Conservation (phyloP, 345 rosid genomes). For the Jatropha curcas region DNA sequence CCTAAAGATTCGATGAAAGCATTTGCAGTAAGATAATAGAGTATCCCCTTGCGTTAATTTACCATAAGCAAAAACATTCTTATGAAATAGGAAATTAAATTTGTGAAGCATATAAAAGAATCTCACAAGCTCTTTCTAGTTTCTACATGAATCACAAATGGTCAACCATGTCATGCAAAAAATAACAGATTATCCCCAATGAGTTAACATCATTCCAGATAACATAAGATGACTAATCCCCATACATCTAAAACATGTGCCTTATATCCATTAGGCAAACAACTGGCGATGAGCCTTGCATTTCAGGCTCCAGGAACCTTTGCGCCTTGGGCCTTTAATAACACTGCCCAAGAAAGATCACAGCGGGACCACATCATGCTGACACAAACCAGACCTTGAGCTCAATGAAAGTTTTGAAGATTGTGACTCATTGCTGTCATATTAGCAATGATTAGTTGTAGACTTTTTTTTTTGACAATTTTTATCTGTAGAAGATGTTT, state of each 20-base stretch:
- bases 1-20: conserved; percentile 45
- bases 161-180: neutral
- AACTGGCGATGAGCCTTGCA: too few relatives aligned
- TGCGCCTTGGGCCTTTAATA: too few relatives aligned
- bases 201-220: neutral
- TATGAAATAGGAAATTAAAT: neutral
- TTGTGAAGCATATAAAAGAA: conserved; percentile 6
- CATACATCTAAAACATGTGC: too few relatives aligned
- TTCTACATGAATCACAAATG: neutral
- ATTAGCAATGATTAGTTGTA: too few relatives aligned
- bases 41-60: neutral
- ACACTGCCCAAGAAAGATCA: neutral
- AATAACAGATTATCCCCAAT: neutral
- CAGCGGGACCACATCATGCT: neutral
- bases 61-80: conserved; percentile 8
- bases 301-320: too few relatives aligned
- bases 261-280: too few relatives aligned
- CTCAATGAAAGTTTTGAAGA: neutral
- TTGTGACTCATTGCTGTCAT: too few relatives aligned
- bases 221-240: neutral
- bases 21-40: conserved; percentile 10
- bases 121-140: neutral
- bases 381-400: neutral
- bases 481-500: too few relatives aligned
- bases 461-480: too few relatives aligned